Base-by-base conservation (phyloP, 2,329 filamentous ascomycete genomes). In the Penicillium vulpinum region DNA sequence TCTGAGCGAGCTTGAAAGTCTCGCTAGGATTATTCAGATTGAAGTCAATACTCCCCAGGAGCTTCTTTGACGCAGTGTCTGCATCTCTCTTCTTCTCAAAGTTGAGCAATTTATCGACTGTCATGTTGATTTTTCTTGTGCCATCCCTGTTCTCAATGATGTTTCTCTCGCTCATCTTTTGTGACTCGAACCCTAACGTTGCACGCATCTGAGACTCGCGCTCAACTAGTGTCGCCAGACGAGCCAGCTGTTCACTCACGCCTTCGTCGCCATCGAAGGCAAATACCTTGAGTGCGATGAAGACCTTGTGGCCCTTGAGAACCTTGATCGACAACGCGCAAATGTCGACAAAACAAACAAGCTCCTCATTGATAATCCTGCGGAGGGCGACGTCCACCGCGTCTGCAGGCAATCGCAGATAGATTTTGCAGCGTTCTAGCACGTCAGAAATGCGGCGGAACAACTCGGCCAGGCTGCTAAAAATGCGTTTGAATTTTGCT, bases 401-500 rank as follows among this genome's bases (percentile, higher is more conserved):
- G 2, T 67, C 59, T 1, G 60, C 59, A 3, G 62, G 60, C 18
- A 63, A 54, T 24, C 65, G 62, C 51, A 64, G 52, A 35, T 68
- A 68, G 36, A 68, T 63, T 47, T 67, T 62, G 48, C 65, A 68
- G 43, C 67, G 60, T 35, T 70, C 66, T 10, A 68, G 55, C n/a
- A 70, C 63, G 18, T 67, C 66, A 1, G 65, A 67, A 28, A 69
- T 63, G 7, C 64, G 64, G 40, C 62, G 51, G 31, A 70, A 70
- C 5, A 70, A 55, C 21, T 67, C 63, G 1, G 57, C 50, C 10
- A 70, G 48, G 24, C 66, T 66, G 46, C 63, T 65, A 46, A 70
- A 70, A 18, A 71, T 69, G 40, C 67, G 66, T 52, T 65, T 64
- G 48, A 67, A 70, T 24, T 66, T 68, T n/a, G 65, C 63, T 13